phyloP scores from a whole-genome alignment of 2,329 filamentous ascomycete genomes.

The Cytospora schulzeri region DNA sequence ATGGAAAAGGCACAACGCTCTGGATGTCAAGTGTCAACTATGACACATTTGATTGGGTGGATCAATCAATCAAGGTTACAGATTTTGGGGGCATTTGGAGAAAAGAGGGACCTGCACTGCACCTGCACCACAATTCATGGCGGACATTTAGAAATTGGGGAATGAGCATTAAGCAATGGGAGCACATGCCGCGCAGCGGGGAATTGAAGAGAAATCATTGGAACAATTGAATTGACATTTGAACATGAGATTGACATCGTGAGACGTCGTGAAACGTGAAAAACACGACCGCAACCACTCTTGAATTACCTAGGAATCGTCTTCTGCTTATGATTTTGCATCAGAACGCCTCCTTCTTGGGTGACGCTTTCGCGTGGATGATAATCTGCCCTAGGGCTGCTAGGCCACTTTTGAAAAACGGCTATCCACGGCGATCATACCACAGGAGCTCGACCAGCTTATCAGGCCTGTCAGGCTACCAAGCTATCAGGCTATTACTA shows the following conservation, averaged over 20 bases:
- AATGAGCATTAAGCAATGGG: background rate
- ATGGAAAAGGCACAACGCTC: too few species aligned
- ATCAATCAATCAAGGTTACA: slow-evolving; percentile 4
- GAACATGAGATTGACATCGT: background rate
- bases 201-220: background rate
- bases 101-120: slow-evolving; percentile 7
- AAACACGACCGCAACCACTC: background rate
- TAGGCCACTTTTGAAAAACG: background rate
- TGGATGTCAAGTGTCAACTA: background rate
- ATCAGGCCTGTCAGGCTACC: too few species aligned
- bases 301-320: too few species aligned
- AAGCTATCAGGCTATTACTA: background rate
- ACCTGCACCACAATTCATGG: too few species aligned
- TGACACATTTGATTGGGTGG: background rate
- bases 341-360: background rate
- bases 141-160: slow-evolving; percentile 6
- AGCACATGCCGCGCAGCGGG: too few species aligned
- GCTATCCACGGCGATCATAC: background rate
- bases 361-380: background rate
- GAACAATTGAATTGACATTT: background rate
- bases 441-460: background rate
- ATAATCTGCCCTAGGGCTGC: background rate
- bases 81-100: slow-evolving; percentile 4
- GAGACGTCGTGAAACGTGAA: too few species aligned
- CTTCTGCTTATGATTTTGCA: too few species aligned